phyloP scores from a whole-genome alignment of 192 early-diverging fungal species.

The Backusella tarrabulga region DNA sequence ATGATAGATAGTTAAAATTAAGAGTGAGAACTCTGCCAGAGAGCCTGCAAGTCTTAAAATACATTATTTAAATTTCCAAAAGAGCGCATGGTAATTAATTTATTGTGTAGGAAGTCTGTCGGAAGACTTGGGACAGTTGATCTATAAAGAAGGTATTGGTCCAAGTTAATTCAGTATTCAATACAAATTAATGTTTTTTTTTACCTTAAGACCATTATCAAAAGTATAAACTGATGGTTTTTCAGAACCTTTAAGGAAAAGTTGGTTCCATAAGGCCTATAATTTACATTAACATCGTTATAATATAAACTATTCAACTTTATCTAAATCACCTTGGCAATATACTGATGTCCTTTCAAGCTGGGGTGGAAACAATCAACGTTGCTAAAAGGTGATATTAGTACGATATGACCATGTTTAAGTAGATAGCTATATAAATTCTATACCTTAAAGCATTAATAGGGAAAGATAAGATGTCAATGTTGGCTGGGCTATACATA shows the following conservation, averaged over 20 bases:
- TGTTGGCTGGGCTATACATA: slow-evolving; percentile 5
- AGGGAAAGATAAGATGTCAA: slow-evolving; percentile 14
- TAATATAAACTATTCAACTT: no score
- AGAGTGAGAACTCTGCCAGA: not conserved
- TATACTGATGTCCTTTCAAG: slow-evolving; percentile 14
- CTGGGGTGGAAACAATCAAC: slow-evolving; percentile 26
- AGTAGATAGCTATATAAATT: not conserved
- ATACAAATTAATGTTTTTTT: not conserved
- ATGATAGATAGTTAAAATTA: not conserved
- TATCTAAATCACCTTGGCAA: slow-evolving; percentile 11
- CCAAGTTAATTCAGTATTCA: not conserved
- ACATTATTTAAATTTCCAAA: not conserved
- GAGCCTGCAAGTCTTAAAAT: not conserved
- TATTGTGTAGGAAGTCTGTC: not conserved
- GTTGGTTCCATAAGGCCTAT: slow-evolving; percentile 20
- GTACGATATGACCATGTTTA: not conserved
- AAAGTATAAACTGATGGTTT: not conserved
- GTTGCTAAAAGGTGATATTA: slow-evolving; percentile 2
- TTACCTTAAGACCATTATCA: slow-evolving; percentile 2
- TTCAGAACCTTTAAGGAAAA: slow-evolving; percentile 11
- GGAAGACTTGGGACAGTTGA: not conserved
- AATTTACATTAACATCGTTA: not conserved
- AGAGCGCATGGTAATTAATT: not conserved
- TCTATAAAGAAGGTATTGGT: not conserved
- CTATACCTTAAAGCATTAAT: slow-evolving; percentile 12